Percentiles rank a stretch among this genome's conserved stretches.
Evolutionary conservation across 164 flowering plant genomes (phyloP).

Genomic region (Hamamelis virginiana): DNA sequence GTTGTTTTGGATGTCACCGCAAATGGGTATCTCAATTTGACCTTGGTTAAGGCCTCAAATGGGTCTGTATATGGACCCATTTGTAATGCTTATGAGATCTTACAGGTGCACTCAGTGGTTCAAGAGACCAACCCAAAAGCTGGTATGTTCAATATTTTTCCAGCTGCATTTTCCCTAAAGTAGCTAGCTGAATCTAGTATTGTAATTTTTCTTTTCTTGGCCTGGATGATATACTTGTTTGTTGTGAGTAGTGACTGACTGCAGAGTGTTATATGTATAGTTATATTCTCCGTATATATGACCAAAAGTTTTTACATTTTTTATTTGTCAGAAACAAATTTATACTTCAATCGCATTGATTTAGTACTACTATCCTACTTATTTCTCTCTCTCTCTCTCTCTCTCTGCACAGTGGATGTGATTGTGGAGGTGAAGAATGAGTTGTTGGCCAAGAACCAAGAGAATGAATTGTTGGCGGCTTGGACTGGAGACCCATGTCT

Average conservation of each 20-base stretch:
- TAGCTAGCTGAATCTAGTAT: too few relatives aligned
- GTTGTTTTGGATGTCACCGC: constrained; percentile 25
- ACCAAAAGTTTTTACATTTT: too few relatives aligned
- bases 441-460: constrained; percentile 35
- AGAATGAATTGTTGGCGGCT: constrained; percentile 33
- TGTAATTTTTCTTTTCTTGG: too few relatives aligned
- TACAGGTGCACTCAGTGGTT: constrained; percentile 30
- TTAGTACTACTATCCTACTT: too few relatives aligned
- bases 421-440: constrained; percentile 45
- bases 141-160: constrained; percentile 32
- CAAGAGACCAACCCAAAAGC: constrained; percentile 36
- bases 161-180: neutral
- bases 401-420: constrained; percentile 36
- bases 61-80: constrained; percentile 48
- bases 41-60: constrained; percentile 36
- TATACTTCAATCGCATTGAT: neutral
- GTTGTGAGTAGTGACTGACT: too few relatives aligned
- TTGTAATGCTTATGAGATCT: constrained; percentile 62
- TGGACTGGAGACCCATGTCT: constrained; percentile 81
- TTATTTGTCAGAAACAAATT: too few relatives aligned
- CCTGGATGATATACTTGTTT: too few relatives aligned
- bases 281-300: too few relatives aligned
- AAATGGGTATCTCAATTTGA: constrained; percentile 46
- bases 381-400: neutral
- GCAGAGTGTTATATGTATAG: too few relatives aligned